Evolutionary conservation across 768 basidiomycete species (phyloP).

Genomic region (Psilocybe sp.): DNA sequence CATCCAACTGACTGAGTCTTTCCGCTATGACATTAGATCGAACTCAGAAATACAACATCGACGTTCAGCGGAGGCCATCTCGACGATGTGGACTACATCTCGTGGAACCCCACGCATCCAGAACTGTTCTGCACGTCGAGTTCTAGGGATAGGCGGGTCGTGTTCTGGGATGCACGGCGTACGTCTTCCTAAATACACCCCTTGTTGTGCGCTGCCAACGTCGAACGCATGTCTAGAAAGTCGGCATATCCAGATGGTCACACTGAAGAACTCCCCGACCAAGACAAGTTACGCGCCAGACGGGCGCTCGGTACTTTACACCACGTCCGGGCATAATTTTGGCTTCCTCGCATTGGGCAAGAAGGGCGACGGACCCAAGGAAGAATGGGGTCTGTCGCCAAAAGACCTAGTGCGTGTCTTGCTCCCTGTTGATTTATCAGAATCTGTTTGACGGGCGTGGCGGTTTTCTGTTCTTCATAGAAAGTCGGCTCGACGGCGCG

Average conservation of each 20-base stretch:
- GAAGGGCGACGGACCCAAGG: slow-evolving; percentile 46
- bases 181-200: slow-evolving; percentile 21
- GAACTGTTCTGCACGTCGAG: slow-evolving; percentile 81
- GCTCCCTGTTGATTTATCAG: neutral
- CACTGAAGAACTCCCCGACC: slow-evolving; percentile 57
- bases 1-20: neutral
- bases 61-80: slow-evolving; percentile 69
- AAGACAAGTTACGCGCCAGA: slow-evolving; percentile 74
- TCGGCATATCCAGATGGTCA: slow-evolving; percentile 59
- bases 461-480: slow-evolving; percentile 12
- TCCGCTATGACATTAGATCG: slow-evolving; percentile 46
- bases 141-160: slow-evolving; percentile 68
- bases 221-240: slow-evolving; percentile 47
- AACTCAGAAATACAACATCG: slow-evolving; percentile 55
- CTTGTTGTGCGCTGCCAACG: neutral
- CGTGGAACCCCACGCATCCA: slow-evolving; percentile 85
- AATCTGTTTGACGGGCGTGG: neutral
- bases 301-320: slow-evolving; percentile 62
- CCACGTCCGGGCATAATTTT: slow-evolving; percentile 56
- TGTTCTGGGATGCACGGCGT: slow-evolving; percentile 88
- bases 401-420: slow-evolving; percentile 44
- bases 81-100: slow-evolving; percentile 78
- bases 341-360: slow-evolving; percentile 60
- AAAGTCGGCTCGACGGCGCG: slow-evolving; percentile 62
- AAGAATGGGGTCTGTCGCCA: slow-evolving; percentile 43